Evolutionary conservation across 805 yeast genomes (phyloP).

Genomic region (Grigorovia jiainica): DNA sequence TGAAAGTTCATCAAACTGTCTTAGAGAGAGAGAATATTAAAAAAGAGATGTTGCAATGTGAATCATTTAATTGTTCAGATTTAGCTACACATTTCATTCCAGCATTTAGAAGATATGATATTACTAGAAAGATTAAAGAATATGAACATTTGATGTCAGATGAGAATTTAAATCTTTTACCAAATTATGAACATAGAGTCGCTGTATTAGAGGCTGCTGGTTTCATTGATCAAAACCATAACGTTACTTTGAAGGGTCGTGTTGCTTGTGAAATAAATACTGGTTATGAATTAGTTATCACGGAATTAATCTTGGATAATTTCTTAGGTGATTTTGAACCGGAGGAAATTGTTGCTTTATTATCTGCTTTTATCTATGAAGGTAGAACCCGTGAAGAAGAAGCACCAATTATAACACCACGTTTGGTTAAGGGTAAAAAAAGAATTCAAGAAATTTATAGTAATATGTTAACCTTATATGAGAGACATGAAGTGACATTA

Average conservation of each 20-base stretch:
- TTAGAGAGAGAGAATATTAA: conserved; percentile 22
- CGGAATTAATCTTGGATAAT: conserved; percentile 85
- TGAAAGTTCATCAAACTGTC: conserved; percentile 24
- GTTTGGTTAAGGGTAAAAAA: conserved; percentile 61
- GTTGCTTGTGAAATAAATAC: conserved; percentile 88
- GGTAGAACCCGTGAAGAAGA: conserved; percentile 59
- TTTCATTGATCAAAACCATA: conserved; percentile 67
- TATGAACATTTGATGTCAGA: conserved; percentile 63
- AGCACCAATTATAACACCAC: conserved; percentile 57
- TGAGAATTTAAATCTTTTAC: conserved; percentile 80
- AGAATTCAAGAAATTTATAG: conserved; percentile 65
- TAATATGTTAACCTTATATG: conserved; percentile 50
- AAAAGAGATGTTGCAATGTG: conserved; percentile 11
- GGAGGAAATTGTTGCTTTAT: conserved; percentile 90
- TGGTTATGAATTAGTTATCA: conserved; percentile 83
- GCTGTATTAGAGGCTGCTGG: conserved; percentile 68
- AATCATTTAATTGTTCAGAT: conserved; percentile 30
- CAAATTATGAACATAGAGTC: conserved; percentile 87
- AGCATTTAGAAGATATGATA: conserved; percentile 35
- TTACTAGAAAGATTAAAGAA: conserved; percentile 43
- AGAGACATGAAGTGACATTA: conserved; percentile 58
- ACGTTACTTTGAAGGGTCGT: conserved; percentile 71
- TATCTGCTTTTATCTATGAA: conserved; percentile 89
- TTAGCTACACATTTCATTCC: conserved; percentile 39
- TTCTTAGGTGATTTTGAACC: conserved; percentile 89